phyloP scores from a whole-genome alignment of 306 rosid genomes.

The Mimosa bimucronata region DNA sequence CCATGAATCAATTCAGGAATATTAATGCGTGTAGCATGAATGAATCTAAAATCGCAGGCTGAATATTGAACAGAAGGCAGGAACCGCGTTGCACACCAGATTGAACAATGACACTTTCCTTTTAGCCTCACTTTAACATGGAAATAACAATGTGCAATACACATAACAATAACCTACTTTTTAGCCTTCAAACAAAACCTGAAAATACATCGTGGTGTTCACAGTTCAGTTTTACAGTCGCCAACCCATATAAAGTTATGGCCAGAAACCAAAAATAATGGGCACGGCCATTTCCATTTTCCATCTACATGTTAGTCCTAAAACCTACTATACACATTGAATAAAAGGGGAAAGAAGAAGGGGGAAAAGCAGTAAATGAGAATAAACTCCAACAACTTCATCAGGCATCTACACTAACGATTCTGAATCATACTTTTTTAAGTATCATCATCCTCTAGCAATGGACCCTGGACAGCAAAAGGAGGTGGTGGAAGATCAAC shows the following conservation, averaged over 20 bases:
- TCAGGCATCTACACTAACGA: conserved; percentile 2
- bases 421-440: conserved; percentile 44
- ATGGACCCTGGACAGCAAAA: conserved; percentile 33
- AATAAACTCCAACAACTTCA: conserved; percentile 13
- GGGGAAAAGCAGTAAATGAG: conserved; percentile 3
- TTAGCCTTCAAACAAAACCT: conserved; percentile 5
- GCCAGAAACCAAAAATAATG: conserved; percentile 4
- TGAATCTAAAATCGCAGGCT: not conserved
- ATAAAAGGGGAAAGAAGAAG: not conserved
- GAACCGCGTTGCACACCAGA: not conserved
- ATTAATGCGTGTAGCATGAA: not conserved
- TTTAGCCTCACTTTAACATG: not conserved
- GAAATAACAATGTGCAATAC: not conserved
- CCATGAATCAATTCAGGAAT: not conserved
- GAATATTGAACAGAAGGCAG: not conserved
- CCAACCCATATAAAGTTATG: not conserved
- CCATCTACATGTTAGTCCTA: conserved; percentile 61
- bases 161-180: not conserved
- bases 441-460: conserved; percentile 44
- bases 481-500: conserved; percentile 86
- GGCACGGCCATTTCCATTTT: conserved; percentile 36
- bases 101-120: not conserved
- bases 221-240: conserved; percentile 34
- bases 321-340: conserved; percentile 61
- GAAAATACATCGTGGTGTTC: conserved; percentile 20